These are phyloP conservation scores for Trichosporon asahii DNA, from an alignment of 1,284 basidiomycete genomes.

Conservation along the genomic window DNA sequence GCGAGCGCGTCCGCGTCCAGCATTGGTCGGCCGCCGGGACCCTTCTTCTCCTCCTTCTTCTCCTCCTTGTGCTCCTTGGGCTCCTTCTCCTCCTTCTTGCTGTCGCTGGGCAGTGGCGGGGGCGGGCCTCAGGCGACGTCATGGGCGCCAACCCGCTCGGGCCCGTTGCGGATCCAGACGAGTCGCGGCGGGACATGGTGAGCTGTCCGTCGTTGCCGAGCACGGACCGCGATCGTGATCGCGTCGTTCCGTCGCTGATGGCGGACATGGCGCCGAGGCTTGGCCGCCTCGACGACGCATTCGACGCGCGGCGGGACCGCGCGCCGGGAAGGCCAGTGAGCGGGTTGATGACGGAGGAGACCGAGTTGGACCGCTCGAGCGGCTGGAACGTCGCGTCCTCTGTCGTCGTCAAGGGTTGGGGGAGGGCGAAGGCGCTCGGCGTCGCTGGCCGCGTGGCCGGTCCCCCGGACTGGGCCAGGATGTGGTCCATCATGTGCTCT, in stretches of 20 bases:
- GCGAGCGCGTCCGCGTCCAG: slow-evolving; percentile 39
- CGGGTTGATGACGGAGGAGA: slow-evolving; percentile 42
- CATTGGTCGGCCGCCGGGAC: slow-evolving; percentile 13
- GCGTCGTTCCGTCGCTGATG: background rate
- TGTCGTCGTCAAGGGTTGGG: slow-evolving; percentile 17
- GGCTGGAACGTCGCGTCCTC: slow-evolving; percentile 11
- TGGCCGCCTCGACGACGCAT: background rate
- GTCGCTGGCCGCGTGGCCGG: slow-evolving; percentile 44
- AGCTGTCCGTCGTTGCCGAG: slow-evolving; percentile 2
- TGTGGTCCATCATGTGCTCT: slow-evolving; percentile 89
- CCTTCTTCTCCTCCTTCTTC: background rate
- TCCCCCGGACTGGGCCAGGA: slow-evolving; percentile 50
- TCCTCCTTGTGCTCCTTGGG: slow-evolving; percentile 1
- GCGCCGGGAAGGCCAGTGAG: slow-evolving; percentile 43
- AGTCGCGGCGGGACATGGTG: slow-evolving; percentile 10
- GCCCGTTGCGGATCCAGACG: background rate
- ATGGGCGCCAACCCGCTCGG: background rate
- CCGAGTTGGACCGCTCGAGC: background rate
- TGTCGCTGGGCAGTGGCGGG: background rate
- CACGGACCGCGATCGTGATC: slow-evolving; percentile 11
- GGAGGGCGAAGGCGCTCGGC: slow-evolving; percentile 37
- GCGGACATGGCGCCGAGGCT: background rate
- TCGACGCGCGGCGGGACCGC: background rate
- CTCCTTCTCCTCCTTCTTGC: background rate
- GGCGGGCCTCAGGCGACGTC: background rate